Conservation (phyloP, 176 grass and related monocot genomes). For the Ampelocalamus luodianensis region DNA sequence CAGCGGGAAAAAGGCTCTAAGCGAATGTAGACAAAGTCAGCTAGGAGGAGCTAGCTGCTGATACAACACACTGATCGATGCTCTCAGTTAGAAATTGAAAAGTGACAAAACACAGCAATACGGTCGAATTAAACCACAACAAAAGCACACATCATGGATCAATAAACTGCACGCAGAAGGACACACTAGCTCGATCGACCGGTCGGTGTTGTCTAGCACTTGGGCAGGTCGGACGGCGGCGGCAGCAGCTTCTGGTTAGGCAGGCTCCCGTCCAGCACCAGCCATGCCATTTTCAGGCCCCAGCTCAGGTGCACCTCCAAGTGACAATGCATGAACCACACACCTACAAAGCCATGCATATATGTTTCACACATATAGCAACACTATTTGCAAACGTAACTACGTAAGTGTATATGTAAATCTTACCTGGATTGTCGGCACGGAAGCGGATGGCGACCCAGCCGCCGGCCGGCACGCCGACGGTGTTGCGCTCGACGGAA, state of each 20-base stretch:
- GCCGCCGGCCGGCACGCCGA: conserved; percentile 70
- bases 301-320: conserved; percentile 84
- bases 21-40: not conserved
- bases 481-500: conserved; percentile 74
- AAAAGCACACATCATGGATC: not conserved
- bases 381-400: no score
- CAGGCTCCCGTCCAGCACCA: conserved; percentile 69
- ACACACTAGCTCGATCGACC: not conserved
- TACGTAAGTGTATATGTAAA: no score
- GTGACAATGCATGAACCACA: conserved; percentile 92
- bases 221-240: conserved; percentile 67
- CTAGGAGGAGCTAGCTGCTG: not conserved
- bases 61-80: not conserved
- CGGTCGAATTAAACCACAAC: not conserved
- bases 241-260: conserved; percentile 64
- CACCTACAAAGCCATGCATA: conserved; percentile 41
- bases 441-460: conserved; percentile 78
- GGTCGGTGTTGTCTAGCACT: conserved; percentile 47
- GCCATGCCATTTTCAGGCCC: conserved; percentile 84
- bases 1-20: not conserved
- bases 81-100: not conserved
- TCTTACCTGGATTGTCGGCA: conserved; percentile 77
- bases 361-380: no score
- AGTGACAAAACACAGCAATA: not conserved
- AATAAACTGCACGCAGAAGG: not conserved